These are phyloP conservation scores for Alternaria burnsii DNA, from an alignment of 2,329 filamentous ascomycete genomes.

Conservation along the genomic window DNA sequence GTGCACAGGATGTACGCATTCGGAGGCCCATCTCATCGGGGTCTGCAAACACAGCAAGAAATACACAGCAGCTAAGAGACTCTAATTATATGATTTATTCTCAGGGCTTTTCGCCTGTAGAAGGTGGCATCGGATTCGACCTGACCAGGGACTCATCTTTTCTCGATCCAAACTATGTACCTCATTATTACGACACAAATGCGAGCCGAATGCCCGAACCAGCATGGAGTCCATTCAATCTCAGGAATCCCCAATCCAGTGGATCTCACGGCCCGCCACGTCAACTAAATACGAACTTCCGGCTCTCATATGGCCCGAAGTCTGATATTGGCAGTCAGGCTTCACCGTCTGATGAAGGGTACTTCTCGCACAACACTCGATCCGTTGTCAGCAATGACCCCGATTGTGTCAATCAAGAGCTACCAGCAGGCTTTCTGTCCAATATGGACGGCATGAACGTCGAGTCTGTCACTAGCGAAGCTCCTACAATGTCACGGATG, in stretches of 20 bases:
- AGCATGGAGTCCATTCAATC: constrained; percentile 40
- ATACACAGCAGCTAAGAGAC: constrained; percentile 15
- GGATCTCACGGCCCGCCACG: constrained; percentile 8
- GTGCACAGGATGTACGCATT: constrained; percentile 17
- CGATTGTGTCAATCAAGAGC: constrained; percentile 28
- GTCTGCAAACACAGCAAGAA: constrained; percentile 22
- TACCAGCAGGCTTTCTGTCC: constrained; percentile 26
- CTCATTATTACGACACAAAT: constrained; percentile 17
- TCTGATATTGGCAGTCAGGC: constrained; percentile 37
- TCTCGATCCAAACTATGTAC: constrained; percentile 22
- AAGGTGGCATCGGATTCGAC: constrained; percentile 15
- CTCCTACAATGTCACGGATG: constrained; percentile 21
- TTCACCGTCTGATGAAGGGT: constrained; percentile 44
- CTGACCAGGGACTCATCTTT: constrained; percentile 19
- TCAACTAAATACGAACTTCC: constrained; percentile 25
- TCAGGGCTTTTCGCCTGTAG: constrained; percentile 14
- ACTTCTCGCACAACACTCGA: constrained; percentile 37
- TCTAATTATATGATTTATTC: constrained; percentile 11
- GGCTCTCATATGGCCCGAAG: constrained; percentile 23
- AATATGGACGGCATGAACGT: constrained; percentile 31
- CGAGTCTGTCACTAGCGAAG: constrained; percentile 22
- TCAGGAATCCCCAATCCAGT: constrained; percentile 22
- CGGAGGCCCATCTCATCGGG: constrained; percentile 29
- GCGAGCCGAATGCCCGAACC: constrained; percentile 28
- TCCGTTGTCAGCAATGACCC: constrained; percentile 46